A percentile compares a stretch with the other conserved stretches of the same genome.
Evolutionary conservation across 1,139 yeast genomes (phyloP).

Genomic region (Sugiyamaella xylanicola): DNA sequence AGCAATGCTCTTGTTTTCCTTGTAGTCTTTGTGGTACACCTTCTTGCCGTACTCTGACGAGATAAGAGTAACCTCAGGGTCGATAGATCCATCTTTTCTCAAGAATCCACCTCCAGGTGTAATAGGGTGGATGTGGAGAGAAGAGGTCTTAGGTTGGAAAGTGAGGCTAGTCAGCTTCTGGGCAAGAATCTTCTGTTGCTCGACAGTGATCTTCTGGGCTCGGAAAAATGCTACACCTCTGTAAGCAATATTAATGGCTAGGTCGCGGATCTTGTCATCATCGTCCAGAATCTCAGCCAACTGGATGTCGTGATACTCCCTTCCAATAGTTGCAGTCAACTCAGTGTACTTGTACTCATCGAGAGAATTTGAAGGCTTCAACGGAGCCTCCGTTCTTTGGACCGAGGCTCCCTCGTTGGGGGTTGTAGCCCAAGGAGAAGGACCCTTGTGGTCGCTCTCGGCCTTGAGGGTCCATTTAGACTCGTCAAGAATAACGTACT

Average conservation of each 20-base stretch:
- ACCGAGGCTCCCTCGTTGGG: constrained; percentile 24
- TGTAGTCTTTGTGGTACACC: constrained; percentile 26
- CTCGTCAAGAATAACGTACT: constrained; percentile 13
- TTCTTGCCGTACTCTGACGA: constrained; percentile 33
- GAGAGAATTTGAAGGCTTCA: constrained; percentile 28
- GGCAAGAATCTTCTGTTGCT: constrained; percentile 55
- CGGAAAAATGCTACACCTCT: constrained; percentile 71
- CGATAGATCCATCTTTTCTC: constrained; percentile 26
- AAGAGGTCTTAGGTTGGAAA: constrained; percentile 66
- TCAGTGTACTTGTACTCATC: constrained; percentile 37
- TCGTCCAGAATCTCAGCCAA: constrained; percentile 55
- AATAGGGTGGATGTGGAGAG: constrained; percentile 52
- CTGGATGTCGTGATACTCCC: constrained; percentile 39
- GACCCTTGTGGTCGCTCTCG: constrained; percentile 25
- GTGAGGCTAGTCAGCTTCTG: constrained; percentile 63
- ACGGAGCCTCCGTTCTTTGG: constrained; percentile 25
- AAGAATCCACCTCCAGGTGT: constrained; percentile 39
- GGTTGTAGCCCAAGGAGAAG: constrained; percentile 35
- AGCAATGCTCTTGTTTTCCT: constrained; percentile 7
- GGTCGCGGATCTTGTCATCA: constrained; percentile 50
- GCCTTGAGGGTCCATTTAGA: constrained; percentile 14
- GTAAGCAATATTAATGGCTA: constrained; percentile 63
- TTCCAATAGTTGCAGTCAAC: constrained; percentile 39
- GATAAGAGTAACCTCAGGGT: constrained; percentile 35
- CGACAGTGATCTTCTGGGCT: constrained; percentile 61